Base-by-base conservation (phyloP, 2,329 filamentous ascomycete species). In the Nothophaeocryptopus gaeumannii region DNA sequence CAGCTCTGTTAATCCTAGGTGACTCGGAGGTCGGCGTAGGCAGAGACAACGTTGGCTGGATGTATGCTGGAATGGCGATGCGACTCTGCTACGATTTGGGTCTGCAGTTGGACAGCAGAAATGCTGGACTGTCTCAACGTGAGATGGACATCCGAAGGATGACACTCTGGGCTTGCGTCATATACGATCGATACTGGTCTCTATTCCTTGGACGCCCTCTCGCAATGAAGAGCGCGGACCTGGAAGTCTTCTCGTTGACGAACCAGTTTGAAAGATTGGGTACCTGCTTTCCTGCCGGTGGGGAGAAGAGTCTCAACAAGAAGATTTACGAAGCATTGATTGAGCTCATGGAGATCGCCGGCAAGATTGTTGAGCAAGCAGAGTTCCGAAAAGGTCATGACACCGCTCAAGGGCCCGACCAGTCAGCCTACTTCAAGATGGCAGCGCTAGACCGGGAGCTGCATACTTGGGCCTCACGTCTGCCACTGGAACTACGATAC, bases 61-160 rank as follows among this genome's bases (percentile, higher is more conserved):
- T 62, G 53, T 61, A 60, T 36, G 54, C 56, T 7, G 60, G 60
- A 11, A 62, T 62, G 54, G 60, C 60, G 5, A 62, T 62, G 51
- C 54, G 60, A 5, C 47, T 62, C 2, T 58, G 56, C 45, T 61
- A 60, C 39, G 60, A 62, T 20, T 40, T 62, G 32, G 60, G 60
- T 2, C 40, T 62, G n/a, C 60, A 62, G 33, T 50, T 62, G 20
- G 60, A 62, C 41, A 59, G 55, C 39, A 52, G 58, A n/a, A 53
- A 55, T 13, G 50, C 50, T n/a, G 57, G 57, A 33, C 52, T 62
- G 11, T 52, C 58, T 2, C 48, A 58, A 14, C 41, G 57, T n/a
- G 58, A 61, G 43, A 48, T 58, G 20, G 58, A 61, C 39, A 59
- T 62, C 13, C 37, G 60, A 9, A 39, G 52, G n/a, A 61, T 61